Evolutionary conservation across 306 rosid genomes (phyloP).

Genomic region (Dalbergia cultrata): DNA sequence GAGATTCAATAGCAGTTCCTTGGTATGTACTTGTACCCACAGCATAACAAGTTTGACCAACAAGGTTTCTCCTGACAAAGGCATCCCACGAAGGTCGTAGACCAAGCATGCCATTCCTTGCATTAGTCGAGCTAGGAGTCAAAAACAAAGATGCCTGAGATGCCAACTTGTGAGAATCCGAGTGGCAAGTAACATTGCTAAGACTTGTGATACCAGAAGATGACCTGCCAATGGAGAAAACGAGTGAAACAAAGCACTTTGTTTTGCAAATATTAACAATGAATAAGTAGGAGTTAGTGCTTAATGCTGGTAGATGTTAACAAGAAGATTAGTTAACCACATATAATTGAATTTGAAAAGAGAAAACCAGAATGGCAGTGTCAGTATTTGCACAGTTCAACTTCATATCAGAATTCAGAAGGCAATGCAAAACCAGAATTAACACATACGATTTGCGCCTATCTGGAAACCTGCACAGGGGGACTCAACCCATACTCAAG

Average conservation of each 20-base stretch:
- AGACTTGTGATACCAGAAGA: conserved; percentile 49
- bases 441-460: background rate
- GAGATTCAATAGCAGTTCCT: conserved; percentile 59
- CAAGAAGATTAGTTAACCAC: background rate
- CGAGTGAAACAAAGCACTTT: conserved; percentile 5
- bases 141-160: conserved; percentile 53
- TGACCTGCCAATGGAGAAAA: conserved; percentile 52
- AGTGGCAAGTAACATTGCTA: conserved; percentile 45
- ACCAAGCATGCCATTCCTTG: conserved; percentile 46
- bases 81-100: conserved; percentile 32
- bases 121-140: conserved; percentile 45
- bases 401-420: background rate
- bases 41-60: conserved; percentile 57
- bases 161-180: conserved; percentile 48
- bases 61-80: conserved; percentile 51
- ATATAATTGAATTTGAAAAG: background rate
- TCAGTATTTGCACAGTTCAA: background rate
- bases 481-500: background rate
- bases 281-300: no score
- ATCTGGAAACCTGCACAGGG: background rate
- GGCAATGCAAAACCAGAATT: background rate
- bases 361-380: background rate
- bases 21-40: conserved; percentile 56
- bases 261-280: background rate
- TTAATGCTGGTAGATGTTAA: background rate